Evolutionary conservation across 202 grass and related monocot genomes (phyloP).

Genomic region (Brachypodium distachyon): DNA sequence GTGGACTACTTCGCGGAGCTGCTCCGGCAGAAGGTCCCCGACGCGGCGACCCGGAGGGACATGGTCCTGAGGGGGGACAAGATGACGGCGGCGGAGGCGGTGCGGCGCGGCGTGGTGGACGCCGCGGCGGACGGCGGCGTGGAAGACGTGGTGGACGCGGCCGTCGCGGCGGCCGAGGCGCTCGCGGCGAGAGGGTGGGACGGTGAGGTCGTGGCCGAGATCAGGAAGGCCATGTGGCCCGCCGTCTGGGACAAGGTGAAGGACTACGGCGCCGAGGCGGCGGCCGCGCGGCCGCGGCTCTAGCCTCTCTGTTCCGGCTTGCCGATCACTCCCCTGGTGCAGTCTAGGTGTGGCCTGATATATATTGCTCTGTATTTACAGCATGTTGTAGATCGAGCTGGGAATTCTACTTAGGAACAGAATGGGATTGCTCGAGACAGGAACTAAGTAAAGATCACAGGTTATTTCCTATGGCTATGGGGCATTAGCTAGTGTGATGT

Average conservation of each 20-base stretch:
- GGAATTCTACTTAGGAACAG: not conserved
- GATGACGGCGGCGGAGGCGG: constrained; percentile 48
- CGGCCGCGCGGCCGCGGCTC: not conserved
- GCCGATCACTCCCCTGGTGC: too few species aligned
- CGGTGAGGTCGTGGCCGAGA: constrained; percentile 32
- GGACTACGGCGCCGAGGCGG: not conserved
- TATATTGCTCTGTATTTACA: not conserved
- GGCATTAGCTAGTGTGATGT: too few species aligned
- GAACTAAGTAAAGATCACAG: too few species aligned
- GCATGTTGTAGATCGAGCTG: not conserved
- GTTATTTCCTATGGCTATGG: too few species aligned
- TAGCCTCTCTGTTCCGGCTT: too few species aligned
- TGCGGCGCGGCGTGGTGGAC: constrained; percentile 40
- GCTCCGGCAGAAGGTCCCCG: constrained; percentile 55
- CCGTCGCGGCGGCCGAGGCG: constrained; percentile 37
- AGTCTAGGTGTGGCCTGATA: too few species aligned
- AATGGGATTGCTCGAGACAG: not conserved
- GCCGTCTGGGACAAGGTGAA: constrained; percentile 24
- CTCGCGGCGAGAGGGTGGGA: constrained; percentile 48
- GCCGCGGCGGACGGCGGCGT: constrained; percentile 30
- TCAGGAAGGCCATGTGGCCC: constrained; percentile 40
- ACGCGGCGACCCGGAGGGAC: constrained; percentile 46
- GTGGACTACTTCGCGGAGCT: constrained; percentile 38
- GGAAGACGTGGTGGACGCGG: constrained; percentile 47
- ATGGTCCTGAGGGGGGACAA: constrained; percentile 38